Conservation (phyloP, 2,329 filamentous ascomycete species). For the Hymenoscyphus salicellus region DNA sequence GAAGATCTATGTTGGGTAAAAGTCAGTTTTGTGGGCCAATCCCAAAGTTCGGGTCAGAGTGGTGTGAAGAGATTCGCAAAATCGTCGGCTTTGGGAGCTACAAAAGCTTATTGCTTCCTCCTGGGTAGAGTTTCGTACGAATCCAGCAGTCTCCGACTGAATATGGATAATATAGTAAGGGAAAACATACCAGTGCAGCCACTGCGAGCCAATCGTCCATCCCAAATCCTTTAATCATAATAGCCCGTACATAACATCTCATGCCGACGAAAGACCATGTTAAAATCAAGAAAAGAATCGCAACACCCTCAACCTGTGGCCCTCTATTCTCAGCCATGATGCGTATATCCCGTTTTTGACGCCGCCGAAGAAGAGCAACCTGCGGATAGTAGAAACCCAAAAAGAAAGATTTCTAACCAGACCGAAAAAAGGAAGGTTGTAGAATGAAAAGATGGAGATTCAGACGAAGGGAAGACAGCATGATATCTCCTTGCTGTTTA, state of each 20-base stretch:
- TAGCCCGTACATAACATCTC: constrained; percentile 27
- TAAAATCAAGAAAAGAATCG: constrained; percentile 38
- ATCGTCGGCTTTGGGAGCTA: constrained; percentile 1
- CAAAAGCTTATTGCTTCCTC: neutral
- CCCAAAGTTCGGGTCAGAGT: neutral
- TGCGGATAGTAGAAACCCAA: neutral
- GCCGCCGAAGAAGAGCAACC: neutral
- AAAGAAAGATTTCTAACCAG: neutral
- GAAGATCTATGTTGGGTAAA: constrained; percentile 19
- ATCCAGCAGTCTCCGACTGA: neutral
- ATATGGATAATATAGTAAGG: neutral
- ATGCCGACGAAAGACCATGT: constrained; percentile 30
- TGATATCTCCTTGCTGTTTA: neutral
- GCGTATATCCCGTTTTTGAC: neutral
- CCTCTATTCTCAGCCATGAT: constrained; percentile 19
- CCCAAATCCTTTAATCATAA: constrained; percentile 31
- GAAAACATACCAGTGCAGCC: constrained; percentile 23
- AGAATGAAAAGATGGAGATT: neutral
- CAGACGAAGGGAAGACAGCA: neutral
- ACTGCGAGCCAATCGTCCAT: constrained; percentile 29
- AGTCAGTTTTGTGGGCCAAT: constrained; percentile 1
- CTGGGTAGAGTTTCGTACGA: neutral
- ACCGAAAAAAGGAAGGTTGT: neutral
- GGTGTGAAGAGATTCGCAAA: constrained; percentile 5
- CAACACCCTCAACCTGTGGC: constrained; percentile 35